phyloP scores from a whole-genome alignment of 2,329 filamentous ascomycete genomes.

The Aspergillus fructus region DNA sequence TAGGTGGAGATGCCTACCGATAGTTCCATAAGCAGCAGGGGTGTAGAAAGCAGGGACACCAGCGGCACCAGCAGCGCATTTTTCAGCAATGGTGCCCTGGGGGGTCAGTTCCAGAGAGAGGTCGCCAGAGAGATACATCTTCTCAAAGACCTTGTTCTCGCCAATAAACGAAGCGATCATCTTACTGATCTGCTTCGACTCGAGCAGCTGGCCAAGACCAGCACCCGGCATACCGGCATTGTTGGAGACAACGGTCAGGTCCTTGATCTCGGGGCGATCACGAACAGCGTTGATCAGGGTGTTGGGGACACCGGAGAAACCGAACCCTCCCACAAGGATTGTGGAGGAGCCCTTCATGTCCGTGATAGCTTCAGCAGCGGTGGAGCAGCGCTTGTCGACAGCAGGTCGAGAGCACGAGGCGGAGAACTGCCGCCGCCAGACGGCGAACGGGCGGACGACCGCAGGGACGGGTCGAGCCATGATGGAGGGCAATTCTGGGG shows the following conservation, averaged over 20 bases:
- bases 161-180: slow-evolving; percentile 77
- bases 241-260: slow-evolving; percentile 78
- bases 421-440: slow-evolving; percentile 60
- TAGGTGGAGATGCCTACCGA: no score
- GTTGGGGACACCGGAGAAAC: slow-evolving; percentile 61
- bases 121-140: slow-evolving; percentile 80
- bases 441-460: slow-evolving; percentile 29
- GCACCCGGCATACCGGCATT: slow-evolving; percentile 72
- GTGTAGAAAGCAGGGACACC: slow-evolving; percentile 88
- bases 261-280: slow-evolving; percentile 53
- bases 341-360: slow-evolving; percentile 70
- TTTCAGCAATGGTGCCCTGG: slow-evolving; percentile 84
- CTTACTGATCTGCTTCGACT: slow-evolving; percentile 69
- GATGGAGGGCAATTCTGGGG: slow-evolving; percentile 16
- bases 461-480: slow-evolving; percentile 31
- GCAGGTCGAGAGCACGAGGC: slow-evolving; percentile 62
- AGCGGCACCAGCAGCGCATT: slow-evolving; percentile 78
- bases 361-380: slow-evolving; percentile 68
- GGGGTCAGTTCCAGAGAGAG: slow-evolving; percentile 86
- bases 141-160: slow-evolving; percentile 82
- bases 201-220: slow-evolving; percentile 70
- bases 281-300: slow-evolving; percentile 64
- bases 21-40: slow-evolving; percentile 75
- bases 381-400: slow-evolving; percentile 73
- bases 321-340: slow-evolving; percentile 75